Base-by-base conservation (phyloP, 1,139 yeast species). In the Blastobotrys persicus region DNA sequence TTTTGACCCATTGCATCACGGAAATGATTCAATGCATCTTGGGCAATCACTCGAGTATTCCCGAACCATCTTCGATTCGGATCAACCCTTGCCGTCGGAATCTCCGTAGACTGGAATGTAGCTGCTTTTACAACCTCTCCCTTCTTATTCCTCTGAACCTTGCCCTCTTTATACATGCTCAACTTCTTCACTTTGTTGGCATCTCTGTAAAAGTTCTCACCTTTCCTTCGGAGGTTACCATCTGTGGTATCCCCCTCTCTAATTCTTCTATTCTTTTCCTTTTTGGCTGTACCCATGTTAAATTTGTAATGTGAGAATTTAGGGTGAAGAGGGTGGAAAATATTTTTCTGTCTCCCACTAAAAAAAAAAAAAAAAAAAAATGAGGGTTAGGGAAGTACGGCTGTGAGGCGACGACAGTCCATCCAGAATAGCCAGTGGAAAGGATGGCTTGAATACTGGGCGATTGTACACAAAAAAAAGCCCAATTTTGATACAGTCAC, bases 51-150 rank as follows among this genome's bases (percentile, higher is more conserved):
- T 63, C 98, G 80, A 23, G 98, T 89, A 70, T 89, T 92, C 47
- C 97, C 97, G 66, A 92, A 94, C 98, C 98, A 92, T 63, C 92
- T 81, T 66, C 96, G 80, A 68, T 92, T 91, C 3, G 98, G 98
- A 65, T 88, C 96, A 42, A 92, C 95, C 58, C 98, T 77, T 1
- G 98, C 98, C 56, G 77, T 81, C 16, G 98, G 98, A 31, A 88
- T 77, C 57, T 89, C 94, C 2, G 89, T 82, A 58, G 88, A 84
- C 68, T 92, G 98, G 54, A 91, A 79, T 34, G 81, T 84, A 16
- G 98, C 98, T 42, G 96, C 96, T 64, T 80, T 77, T 47, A 88
- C 77, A 51, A 91, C 78, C 39, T 89, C 96, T 62, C 98, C 98
- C 54, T 79, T 77, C 47, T 89, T 88, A 67, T 89, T 88, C 59